Base-by-base conservation (phyloP, 495 filamentous ascomycete species). In the Tuber microsphaerosporum region DNA sequence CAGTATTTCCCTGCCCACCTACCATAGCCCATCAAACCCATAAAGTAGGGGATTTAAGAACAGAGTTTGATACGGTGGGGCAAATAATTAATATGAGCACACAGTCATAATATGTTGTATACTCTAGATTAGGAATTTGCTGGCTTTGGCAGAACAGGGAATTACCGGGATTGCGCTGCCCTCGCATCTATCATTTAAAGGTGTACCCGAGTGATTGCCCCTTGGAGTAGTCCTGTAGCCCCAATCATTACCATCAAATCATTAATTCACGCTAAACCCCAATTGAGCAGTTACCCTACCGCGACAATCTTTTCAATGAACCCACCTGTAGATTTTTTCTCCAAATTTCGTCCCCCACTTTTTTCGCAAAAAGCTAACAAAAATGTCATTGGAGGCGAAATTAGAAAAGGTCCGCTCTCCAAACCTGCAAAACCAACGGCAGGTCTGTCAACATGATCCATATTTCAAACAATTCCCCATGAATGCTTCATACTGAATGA, bases 381-480 rank as follows among this genome's bases (percentile, higher is more conserved):
- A 48, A 61, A 81, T 81, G 80, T 72, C 80, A 89, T 92, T 97
- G 77, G 88, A 89, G 81, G 94, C 94, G 86, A 96, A 92, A 87
- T 88, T 99, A 81, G 92, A 94, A 84, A 97, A 94, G 88, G 97
- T 98, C 83, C 91, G 95, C 84, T 94, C 92, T 84, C 95, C 95
- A 42, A 97, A 97, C 86, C 90, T 97, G 80, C 92, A 98, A 84
- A 98, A 92, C 85, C 93, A 96, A 85, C 90, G 94, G 84, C 93
- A 95, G 88, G 93, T 94, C 85, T 80, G 87, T 85, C 31, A 48
- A 48, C 39, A 70, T 72, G 44, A 48, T 74, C 19, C 39, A 19
- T 61, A 34, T 19, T 72, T 31, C 43, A 34, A 46, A 42, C 8
- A 73, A 41, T 19, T 69, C 39, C 43, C 19, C 72, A 31, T 45